A percentile compares a stretch with the other conserved stretches of the same genome.
Evolutionary conservation across 2,329 filamentous ascomycete species (phyloP).

Genomic region (Neofusicoccum kwambonambiense): DNA sequence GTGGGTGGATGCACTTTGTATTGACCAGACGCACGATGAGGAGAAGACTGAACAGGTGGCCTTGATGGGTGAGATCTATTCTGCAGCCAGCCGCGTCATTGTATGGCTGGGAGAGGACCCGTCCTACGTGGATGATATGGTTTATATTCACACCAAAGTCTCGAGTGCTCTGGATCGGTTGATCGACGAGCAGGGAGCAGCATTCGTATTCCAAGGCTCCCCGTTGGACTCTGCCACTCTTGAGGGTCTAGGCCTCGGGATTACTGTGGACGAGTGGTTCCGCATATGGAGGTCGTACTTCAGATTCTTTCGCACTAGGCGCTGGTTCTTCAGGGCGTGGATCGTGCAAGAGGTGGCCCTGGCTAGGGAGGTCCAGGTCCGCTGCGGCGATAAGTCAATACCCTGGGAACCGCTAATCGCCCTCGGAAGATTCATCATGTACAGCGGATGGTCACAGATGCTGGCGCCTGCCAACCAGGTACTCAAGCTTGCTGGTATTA

Average conservation of each 20-base stretch:
- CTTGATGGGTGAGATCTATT: slow-evolving; percentile 22
- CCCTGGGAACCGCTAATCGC: not conserved
- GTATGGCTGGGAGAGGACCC: slow-evolving; percentile 20
- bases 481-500: not conserved
- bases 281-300: not conserved
- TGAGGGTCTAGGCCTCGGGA: not conserved
- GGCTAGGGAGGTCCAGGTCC: not conserved
- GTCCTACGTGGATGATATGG: not conserved
- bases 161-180: not conserved
- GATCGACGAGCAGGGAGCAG: not conserved
- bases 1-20: slow-evolving; percentile 23
- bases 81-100: slow-evolving; percentile 7
- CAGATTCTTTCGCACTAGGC: not conserved
- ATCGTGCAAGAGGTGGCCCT: slow-evolving; percentile 6
- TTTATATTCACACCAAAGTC: not conserved
- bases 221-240: not conserved
- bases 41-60: slow-evolving; percentile 19
- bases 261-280: not conserved
- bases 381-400: not conserved
- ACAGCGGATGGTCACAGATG: not conserved
- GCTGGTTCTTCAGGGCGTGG: slow-evolving; percentile 11
- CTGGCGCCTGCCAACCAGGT: not conserved
- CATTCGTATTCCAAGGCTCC: not conserved
- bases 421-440: not conserved
- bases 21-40: slow-evolving; percentile 19